Conservation (phyloP, 768 basidiomycete genomes). For the Mycena maculata region DNA sequence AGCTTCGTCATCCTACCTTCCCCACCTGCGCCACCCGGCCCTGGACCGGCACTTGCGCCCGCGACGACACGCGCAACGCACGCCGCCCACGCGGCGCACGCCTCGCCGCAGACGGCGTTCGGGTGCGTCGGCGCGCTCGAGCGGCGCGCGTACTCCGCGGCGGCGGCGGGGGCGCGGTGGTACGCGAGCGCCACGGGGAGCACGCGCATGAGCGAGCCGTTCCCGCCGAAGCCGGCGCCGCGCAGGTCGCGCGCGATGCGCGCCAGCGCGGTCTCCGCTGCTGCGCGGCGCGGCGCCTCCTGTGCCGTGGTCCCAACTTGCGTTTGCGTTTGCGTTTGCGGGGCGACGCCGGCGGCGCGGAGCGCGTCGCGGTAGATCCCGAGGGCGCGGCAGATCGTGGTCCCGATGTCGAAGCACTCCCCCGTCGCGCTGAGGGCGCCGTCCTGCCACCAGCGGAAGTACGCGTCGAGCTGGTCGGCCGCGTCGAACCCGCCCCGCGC, state of each 20-base stretch:
- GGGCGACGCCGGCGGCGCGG: conserved; percentile 12
- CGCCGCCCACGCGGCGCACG: conserved; percentile 54
- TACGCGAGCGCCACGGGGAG: conserved; percentile 56
- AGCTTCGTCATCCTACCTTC: conserved; percentile 50
- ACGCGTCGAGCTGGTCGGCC: conserved; percentile 47
- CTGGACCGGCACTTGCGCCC: conserved; percentile 38
- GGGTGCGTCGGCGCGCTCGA: conserved; percentile 59
- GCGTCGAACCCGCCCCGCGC: too few relatives aligned
- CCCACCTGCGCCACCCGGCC: conserved; percentile 18
- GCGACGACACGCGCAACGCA: conserved; percentile 50
- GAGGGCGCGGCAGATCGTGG: conserved; percentile 49
- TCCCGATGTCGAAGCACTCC: conserved; percentile 54
- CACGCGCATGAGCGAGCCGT: conserved; percentile 60
- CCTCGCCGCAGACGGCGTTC: conserved; percentile 52
- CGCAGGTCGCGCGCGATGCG: conserved; percentile 44
- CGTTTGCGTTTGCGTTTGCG: conserved; percentile 8
- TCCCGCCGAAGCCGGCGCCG: conserved; percentile 45
- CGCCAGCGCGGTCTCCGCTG: conserved; percentile 40
- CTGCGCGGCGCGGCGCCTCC: conserved; percentile 10
- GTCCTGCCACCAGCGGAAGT: conserved; percentile 45
- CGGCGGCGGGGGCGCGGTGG: conserved; percentile 48
- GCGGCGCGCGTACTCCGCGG: conserved; percentile 47
- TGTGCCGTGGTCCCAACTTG: conserved; percentile 20
- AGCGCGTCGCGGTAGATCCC: conserved; percentile 39
- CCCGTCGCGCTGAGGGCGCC: conserved; percentile 50